Percentiles rank a stretch among this genome's conserved stretches.
phyloP scores from a whole-genome alignment of 2,329 filamentous ascomycete species.

The Aspergillus eucalypticola region DNA sequence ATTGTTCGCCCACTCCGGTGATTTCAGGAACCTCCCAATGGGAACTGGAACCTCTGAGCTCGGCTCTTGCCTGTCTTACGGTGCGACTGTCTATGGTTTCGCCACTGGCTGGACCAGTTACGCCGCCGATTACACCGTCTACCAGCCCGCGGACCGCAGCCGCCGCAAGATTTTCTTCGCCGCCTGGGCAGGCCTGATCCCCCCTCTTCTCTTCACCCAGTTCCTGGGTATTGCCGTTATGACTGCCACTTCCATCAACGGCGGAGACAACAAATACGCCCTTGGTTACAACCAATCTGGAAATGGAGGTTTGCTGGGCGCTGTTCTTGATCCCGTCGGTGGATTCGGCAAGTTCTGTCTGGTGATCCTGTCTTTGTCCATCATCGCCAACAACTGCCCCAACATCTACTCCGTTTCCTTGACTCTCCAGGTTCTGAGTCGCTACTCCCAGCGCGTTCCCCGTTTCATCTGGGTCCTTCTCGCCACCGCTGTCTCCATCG shows the following conservation, averaged over 20 bases:
- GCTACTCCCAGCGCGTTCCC: slow-evolving; percentile 61
- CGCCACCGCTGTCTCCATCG: slow-evolving; percentile 64
- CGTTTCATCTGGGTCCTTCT: slow-evolving; percentile 68
- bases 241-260: slow-evolving; percentile 61
- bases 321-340: slow-evolving; percentile 64
- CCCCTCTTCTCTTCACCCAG: slow-evolving; percentile 72
- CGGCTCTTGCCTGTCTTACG: slow-evolving; percentile 64
- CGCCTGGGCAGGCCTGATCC: slow-evolving; percentile 68
- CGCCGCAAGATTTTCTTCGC: slow-evolving; percentile 66
- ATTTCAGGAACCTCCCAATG: slow-evolving; percentile 65
- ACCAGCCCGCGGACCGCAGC: slow-evolving; percentile 66
- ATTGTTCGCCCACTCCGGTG: slow-evolving; percentile 65
- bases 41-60: slow-evolving; percentile 60
- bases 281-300: slow-evolving; percentile 57
- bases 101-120: slow-evolving; percentile 73
- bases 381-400: slow-evolving; percentile 70
- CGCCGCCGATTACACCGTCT: slow-evolving; percentile 78
- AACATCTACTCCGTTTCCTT: slow-evolving; percentile 72
- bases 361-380: slow-evolving; percentile 65
- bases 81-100: slow-evolving; percentile 67
- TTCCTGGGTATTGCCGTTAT: slow-evolving; percentile 71
- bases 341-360: slow-evolving; percentile 73
- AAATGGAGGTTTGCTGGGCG: slow-evolving; percentile 67
- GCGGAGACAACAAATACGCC: slow-evolving; percentile 56
- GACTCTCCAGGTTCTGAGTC: slow-evolving; percentile 65